These are phyloP conservation scores for Obelidium mucronatum DNA, from an alignment of 192 early-diverging fungal genomes.

Conservation along the genomic window DNA sequence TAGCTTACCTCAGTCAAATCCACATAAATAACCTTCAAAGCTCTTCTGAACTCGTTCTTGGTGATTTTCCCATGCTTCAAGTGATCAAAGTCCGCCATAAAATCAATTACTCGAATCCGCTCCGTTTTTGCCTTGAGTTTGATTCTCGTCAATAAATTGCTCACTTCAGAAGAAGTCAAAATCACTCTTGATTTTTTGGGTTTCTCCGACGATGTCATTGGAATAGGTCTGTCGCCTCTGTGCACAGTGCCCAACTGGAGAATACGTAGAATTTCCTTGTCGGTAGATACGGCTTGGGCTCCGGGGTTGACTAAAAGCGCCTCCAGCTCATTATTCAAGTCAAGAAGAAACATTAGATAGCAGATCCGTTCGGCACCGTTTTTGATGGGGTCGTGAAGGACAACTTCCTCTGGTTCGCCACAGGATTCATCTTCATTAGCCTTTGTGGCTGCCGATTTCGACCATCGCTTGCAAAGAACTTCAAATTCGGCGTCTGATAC, in stretches of 20 bases:
- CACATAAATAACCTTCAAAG: constrained; percentile 55
- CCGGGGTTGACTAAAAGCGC: not conserved
- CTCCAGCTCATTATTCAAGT: constrained; percentile 39
- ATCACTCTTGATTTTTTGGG: not conserved
- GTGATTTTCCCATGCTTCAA: constrained; percentile 59
- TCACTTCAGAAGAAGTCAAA: constrained; percentile 34
- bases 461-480: constrained; percentile 55
- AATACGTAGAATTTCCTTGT: not conserved
- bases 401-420: not conserved
- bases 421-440: constrained; percentile 13
- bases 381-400: constrained; percentile 39
- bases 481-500: constrained; percentile 58
- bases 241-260: not conserved
- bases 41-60: constrained; percentile 54
- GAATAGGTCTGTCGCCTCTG: not conserved
- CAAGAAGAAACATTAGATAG: constrained; percentile 57
- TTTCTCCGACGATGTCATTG: not conserved
- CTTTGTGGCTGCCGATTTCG: constrained; percentile 25
- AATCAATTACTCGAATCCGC: constrained; percentile 62
- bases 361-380: constrained; percentile 49
- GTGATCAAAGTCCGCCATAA: constrained; percentile 64
- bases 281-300: not conserved
- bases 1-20: constrained; percentile 52
- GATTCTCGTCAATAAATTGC: constrained; percentile 52
- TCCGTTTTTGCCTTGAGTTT: constrained; percentile 63